Percentiles rank a stretch among this genome's conserved stretches.
Conservation (phyloP, 352 stramenopile genomes). For the Phytophthora capsici region DNA sequence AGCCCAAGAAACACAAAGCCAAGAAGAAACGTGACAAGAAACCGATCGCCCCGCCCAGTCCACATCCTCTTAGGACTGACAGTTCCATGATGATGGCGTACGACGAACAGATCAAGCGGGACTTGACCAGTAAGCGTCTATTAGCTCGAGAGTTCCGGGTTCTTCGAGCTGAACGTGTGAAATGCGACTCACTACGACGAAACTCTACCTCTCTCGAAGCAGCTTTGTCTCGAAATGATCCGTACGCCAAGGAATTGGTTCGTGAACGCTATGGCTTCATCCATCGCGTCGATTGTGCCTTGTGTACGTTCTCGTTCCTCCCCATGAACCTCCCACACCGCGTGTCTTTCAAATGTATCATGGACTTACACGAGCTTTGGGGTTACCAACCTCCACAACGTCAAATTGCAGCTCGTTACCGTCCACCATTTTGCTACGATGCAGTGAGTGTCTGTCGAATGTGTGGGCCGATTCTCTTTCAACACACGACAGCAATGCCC, state of each 20-base stretch:
- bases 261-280: conserved; percentile 68
- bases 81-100: conserved; percentile 49
- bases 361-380: conserved; percentile 76
- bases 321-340: conserved; percentile 65
- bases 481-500: conserved; percentile 44
- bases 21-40: conserved; percentile 40
- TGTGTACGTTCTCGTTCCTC: conserved; percentile 66
- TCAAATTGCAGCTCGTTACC: conserved; percentile 56
- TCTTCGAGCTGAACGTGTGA: conserved; percentile 53
- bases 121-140: conserved; percentile 48
- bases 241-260: conserved; percentile 57
- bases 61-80: conserved; percentile 30
- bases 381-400: conserved; percentile 56
- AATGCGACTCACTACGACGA: conserved; percentile 27
- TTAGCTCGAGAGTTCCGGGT: conserved; percentile 61
- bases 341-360: conserved; percentile 83
- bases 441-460: conserved; percentile 75
- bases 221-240: conserved; percentile 41
- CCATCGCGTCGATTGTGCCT: conserved; percentile 65
- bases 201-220: conserved; percentile 23
- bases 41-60: conserved; percentile 5
- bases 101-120: conserved; percentile 51
- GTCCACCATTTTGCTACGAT: conserved; percentile 72
- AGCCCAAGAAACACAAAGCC: conserved; percentile 29
- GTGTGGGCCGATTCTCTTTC: conserved; percentile 74